Evolutionary conservation across 805 yeast species (phyloP).

Genomic region (Candida dajiaensis): DNA sequence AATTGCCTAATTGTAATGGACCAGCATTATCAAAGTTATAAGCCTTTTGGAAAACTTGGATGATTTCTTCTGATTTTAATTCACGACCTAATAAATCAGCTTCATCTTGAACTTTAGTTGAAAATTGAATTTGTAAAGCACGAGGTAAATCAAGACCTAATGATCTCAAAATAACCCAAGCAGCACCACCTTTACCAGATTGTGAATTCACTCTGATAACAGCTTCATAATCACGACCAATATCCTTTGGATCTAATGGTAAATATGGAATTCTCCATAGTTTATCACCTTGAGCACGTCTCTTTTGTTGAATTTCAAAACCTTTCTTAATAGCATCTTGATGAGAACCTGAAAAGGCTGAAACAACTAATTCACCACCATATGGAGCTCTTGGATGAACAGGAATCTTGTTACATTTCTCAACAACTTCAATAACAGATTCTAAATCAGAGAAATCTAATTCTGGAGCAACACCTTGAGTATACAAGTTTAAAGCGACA

Average conservation of each 20-base stretch:
- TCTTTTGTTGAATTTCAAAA: constrained; percentile 45
- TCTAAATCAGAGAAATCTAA: constrained; percentile 68
- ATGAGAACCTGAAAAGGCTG: constrained; percentile 73
- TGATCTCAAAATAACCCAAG: constrained; percentile 70
- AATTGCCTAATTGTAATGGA: constrained; percentile 34
- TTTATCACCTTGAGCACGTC: constrained; percentile 41
- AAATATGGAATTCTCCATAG: constrained; percentile 71
- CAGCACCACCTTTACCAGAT: constrained; percentile 87
- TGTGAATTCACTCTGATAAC: constrained; percentile 80
- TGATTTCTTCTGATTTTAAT: constrained; percentile 61
- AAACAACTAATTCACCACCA: constrained; percentile 72
- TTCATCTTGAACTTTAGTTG: constrained; percentile 52
- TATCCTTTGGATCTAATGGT: constrained; percentile 77
- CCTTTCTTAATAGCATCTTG: constrained; percentile 71
- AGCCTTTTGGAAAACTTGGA: constrained; percentile 45
- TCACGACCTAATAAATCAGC: constrained; percentile 70
- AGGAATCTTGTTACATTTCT: constrained; percentile 73
- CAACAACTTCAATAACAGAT: constrained; percentile 60
- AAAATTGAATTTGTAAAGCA: constrained; percentile 61
- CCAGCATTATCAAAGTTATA: constrained; percentile 44
- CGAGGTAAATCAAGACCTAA: constrained; percentile 73
- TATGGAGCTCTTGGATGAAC: constrained; percentile 74
- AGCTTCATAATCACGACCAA: constrained; percentile 77
- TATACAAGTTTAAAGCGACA: constrained; percentile 70
- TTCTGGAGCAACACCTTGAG: constrained; percentile 68